A percentile compares a stretch with the other conserved stretches of the same genome.
Evolutionary conservation across 1,284 basidiomycete species (phyloP).

Genomic region (Microbotryum silenes-acaulis): DNA sequence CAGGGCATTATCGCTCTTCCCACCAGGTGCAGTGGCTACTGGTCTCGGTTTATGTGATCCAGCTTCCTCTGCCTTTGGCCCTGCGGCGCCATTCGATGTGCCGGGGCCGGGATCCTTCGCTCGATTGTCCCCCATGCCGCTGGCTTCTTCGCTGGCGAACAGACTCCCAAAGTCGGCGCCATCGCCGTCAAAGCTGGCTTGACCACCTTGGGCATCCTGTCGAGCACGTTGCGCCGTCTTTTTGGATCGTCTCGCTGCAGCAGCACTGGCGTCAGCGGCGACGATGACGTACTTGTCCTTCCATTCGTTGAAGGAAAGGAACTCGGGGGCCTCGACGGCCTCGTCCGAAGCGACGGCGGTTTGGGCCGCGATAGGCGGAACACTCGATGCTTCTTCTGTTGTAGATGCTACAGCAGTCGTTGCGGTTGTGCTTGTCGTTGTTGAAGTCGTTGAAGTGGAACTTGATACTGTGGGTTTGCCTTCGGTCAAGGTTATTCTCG

Average conservation of each 20-base stretch:
- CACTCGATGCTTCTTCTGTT: no score
- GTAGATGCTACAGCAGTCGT: no score
- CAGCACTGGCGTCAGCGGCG: neutral
- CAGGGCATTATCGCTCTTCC: neutral
- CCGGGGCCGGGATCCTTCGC: neutral
- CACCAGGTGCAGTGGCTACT: neutral
- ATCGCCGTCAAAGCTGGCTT: conserved; percentile 23
- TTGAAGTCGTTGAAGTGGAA: no score
- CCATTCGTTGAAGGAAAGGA: conserved; percentile 86
- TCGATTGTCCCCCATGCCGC: neutral
- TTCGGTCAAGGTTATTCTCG: no score
- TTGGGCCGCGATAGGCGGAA: no score
- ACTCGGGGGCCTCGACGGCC: conserved; percentile 42
- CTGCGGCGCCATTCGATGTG: neutral
- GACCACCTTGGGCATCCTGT: conserved; percentile 26
- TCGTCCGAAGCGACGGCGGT: neutral
- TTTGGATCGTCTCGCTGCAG: conserved; percentile 7
- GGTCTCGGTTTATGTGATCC: neutral
- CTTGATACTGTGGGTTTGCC: no score
- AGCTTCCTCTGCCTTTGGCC: no score
- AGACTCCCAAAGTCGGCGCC: conserved; percentile 21
- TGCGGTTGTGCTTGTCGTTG: no score
- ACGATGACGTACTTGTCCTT: conserved; percentile 22
- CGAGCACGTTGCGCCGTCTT: conserved; percentile 56
- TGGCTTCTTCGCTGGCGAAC: conserved; percentile 5